Base-by-base conservation (phyloP, 1,284 basidiomycete species). In the Heterobasidion occidentale region DNA sequence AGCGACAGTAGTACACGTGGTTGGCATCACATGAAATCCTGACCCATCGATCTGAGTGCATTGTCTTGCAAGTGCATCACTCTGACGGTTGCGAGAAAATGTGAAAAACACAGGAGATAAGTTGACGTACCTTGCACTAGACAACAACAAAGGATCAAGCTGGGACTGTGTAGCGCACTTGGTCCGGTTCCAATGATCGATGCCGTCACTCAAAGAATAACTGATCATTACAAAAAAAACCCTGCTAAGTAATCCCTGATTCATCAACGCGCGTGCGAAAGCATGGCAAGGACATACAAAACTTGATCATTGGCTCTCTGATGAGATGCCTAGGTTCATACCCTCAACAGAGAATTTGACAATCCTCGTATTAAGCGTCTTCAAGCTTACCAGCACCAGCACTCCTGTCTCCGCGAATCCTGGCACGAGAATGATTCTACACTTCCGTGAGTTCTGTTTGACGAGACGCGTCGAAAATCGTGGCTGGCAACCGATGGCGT, bases 401-500 rank as follows among this genome's bases (percentile, higher is more conserved):
- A 77, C 69, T 4, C 84, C 83, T 5, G 80, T 80, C 59, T 80
- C 71, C 35, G 85, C 77, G 68, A 99, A 99, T 20, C 77, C 78
- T 0, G 97, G 97, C 12, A 98, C 74, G 53, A 98, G 76, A 15
- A 99, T 77, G 33, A 98, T 77, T 44, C 95, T 78, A 70, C 85
- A 89, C 59, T 62, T 80, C 76, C 61, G 73, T 63, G 61, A 65
- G 35, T 69, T 70, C n/a, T 66, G 62, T n/a, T 64, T 62, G 4
- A 92, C 80, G 34, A 94, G 59, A 53, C 79, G 78, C 2, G 94
- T 95, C 57, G 77, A 80, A 68, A 96, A 96, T 60, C 73, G 75
- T 52, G 90, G 86, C 73, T 98, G 96, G 62, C 93, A 93, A 27
- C 97, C 96, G n/a, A 97, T 77, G 60, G 97, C 77, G 67, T 97